Evolutionary conservation across 768 basidiomycete species (phyloP).

Genomic region (Mycena maculata): DNA sequence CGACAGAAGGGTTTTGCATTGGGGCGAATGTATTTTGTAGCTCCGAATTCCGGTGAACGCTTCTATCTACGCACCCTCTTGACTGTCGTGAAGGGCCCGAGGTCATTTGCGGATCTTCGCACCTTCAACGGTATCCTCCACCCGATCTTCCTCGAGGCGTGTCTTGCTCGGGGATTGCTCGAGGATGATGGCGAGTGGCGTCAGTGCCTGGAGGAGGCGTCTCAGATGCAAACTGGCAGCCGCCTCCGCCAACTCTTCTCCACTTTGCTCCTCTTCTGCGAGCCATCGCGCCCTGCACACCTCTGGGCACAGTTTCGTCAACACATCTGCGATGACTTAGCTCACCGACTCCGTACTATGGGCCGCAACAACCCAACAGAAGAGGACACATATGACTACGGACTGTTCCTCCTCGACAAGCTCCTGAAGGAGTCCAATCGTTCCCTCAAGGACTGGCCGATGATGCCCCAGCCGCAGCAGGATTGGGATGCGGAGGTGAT

Average conservation of each 20-base stretch:
- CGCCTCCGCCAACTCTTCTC: constrained; percentile 53
- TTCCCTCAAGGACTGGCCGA: constrained; percentile 36
- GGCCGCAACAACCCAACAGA: constrained; percentile 36
- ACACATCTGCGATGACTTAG: constrained; percentile 57
- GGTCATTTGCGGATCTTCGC: constrained; percentile 42
- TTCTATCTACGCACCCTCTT: constrained; percentile 56
- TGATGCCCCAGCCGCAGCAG: constrained; percentile 22
- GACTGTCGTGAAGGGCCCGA: constrained; percentile 50
- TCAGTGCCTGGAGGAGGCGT: constrained; percentile 54
- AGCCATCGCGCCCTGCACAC: constrained; percentile 44
- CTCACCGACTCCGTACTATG: constrained; percentile 30
- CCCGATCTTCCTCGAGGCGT: constrained; percentile 53
- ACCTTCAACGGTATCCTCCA: constrained; percentile 36
- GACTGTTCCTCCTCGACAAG: constrained; percentile 52
- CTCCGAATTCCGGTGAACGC: constrained; percentile 42
- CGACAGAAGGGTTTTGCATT: constrained; percentile 39
- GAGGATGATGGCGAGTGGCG: constrained; percentile 62
- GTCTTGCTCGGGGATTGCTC: constrained; percentile 53
- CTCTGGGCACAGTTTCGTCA: constrained; percentile 51
- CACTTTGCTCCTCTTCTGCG: constrained; percentile 50
- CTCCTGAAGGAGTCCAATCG: constrained; percentile 40
- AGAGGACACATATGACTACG: constrained; percentile 53
- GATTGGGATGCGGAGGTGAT: constrained; percentile 34
- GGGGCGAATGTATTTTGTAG: constrained; percentile 46
- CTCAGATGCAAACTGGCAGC: constrained; percentile 50